A percentile compares a stretch with the other conserved stretches of the same genome.
Evolutionary conservation across 2,329 filamentous ascomycete genomes (phyloP).

Genomic region (Ilyonectria sp.): DNA sequence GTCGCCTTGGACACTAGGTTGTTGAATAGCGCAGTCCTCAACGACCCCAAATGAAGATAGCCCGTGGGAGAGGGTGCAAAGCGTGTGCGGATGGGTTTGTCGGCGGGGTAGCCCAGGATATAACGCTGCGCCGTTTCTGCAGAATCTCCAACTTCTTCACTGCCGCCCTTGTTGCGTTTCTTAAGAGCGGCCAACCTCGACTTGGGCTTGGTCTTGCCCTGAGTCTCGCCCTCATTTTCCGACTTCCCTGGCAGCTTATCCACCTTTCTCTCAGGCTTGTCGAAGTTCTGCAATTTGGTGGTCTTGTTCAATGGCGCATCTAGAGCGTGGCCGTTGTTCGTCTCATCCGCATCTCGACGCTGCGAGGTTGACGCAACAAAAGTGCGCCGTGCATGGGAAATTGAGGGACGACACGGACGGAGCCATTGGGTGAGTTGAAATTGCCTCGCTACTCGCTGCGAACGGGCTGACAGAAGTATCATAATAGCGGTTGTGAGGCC

Average conservation of each 20-base stretch:
- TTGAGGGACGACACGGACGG: not conserved
- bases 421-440: constrained; percentile 6
- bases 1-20: constrained; percentile 92
- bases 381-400: constrained; percentile 21
- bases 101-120: constrained; percentile 65
- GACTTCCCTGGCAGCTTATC: not conserved
- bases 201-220: constrained; percentile 17
- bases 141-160: constrained; percentile 4
- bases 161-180: constrained; percentile 30
- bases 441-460: constrained; percentile 31
- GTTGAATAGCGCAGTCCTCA: constrained; percentile 96
- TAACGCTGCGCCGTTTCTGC: constrained; percentile 37
- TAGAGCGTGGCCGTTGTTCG: not conserved
- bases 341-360: constrained; percentile 15
- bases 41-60: constrained; percentile 90
- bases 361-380: constrained; percentile 34
- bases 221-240: not conserved
- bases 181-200: constrained; percentile 46
- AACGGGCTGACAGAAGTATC: constrained; percentile 37
- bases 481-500: constrained; percentile 34
- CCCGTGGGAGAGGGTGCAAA: constrained; percentile 98
- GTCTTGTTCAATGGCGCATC: constrained; percentile 14
- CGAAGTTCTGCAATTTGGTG: not conserved
- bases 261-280: not conserved
- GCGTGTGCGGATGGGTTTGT: constrained; percentile 70